Percentiles rank a stretch among this genome's conserved stretches.
phyloP scores from a whole-genome alignment of 1,284 basidiomycete genomes.

The Fistulinella staudtii region DNA sequence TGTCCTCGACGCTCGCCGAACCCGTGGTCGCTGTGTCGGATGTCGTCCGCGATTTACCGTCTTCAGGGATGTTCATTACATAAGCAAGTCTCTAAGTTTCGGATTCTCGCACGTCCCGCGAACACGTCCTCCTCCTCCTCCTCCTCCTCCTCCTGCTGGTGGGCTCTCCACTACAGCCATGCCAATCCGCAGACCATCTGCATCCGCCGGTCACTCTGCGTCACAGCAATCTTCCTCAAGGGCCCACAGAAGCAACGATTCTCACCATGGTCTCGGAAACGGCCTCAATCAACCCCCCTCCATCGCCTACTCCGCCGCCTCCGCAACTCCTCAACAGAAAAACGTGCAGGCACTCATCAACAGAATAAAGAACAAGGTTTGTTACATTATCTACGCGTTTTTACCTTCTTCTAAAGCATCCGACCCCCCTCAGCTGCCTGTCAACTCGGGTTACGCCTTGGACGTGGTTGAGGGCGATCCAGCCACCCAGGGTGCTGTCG shows the following conservation, averaged over 20 bases:
- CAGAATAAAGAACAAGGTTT: constrained; percentile 68
- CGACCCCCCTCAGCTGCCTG: constrained; percentile 63
- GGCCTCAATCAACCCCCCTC: constrained; percentile 32
- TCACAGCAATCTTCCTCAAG: constrained; percentile 30
- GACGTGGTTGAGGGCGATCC: constrained; percentile 72
- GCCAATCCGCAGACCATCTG: constrained; percentile 47
- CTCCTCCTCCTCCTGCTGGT: constrained; percentile 6
- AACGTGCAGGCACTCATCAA: constrained; percentile 68
- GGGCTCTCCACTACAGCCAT: constrained; percentile 25
- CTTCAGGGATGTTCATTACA: constrained; percentile 17
- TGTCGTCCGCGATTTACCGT: not conserved
- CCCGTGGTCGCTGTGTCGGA: constrained; percentile 1
- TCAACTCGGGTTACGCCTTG: constrained; percentile 72
- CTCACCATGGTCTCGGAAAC: constrained; percentile 41
- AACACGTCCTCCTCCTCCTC: constrained; percentile 7
- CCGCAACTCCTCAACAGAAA: constrained; percentile 64
- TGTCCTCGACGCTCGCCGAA: no score
- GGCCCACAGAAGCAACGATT: constrained; percentile 49
- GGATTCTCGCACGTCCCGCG: constrained; percentile 22
- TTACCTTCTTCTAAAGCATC: not conserved
- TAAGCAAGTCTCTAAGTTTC: constrained; percentile 16
- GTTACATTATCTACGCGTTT: constrained; percentile 5
- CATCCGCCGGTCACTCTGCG: constrained; percentile 35
- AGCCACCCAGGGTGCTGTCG: constrained; percentile 69
- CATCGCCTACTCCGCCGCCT: constrained; percentile 34